A percentile compares a stretch with the other conserved stretches of the same genome.
Evolutionary conservation across 495 filamentous ascomycete species (phyloP).

Genomic region (Talaromyces stipitatus): DNA sequence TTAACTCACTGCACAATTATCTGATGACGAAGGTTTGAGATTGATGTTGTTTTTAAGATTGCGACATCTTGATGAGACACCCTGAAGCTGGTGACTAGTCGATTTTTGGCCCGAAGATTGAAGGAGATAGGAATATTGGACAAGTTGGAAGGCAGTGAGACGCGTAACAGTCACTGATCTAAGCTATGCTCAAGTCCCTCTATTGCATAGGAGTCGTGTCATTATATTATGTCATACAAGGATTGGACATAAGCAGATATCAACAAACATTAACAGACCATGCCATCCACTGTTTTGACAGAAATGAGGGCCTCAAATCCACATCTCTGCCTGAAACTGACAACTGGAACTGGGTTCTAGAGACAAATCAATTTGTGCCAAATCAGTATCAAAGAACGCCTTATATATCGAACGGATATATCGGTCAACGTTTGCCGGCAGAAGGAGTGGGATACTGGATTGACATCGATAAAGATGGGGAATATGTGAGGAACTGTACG

Average conservation of each 20-base stretch:
- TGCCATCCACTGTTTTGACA: neutral
- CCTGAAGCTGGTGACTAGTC: too few species aligned
- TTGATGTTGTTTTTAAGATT: too few species aligned
- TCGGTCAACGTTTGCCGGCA: neutral
- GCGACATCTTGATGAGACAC: too few species aligned
- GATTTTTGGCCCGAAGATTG: too few species aligned
- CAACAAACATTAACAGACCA: neutral
- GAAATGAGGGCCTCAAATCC: neutral
- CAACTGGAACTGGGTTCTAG: neutral
- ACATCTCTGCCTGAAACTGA: neutral
- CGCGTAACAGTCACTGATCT: neutral
- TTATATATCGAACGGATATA: neutral
- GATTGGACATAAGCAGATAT: neutral
- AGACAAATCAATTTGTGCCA: neutral
- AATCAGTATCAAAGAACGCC: slow-evolving; percentile 1
- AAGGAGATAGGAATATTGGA: too few species aligned
- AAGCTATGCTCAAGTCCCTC: neutral
- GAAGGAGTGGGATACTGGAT: neutral
- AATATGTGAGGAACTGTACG: neutral
- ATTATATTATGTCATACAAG: neutral
- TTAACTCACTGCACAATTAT: too few species aligned
- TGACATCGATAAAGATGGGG: neutral
- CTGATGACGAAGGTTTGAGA: too few species aligned
- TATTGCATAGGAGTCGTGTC: neutral
- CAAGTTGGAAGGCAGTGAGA: neutral